A percentile compares a stretch with the other conserved stretches of the same genome.
Conservation (phyloP, 495 filamentous ascomycete genomes). For the Penicillium lividum region DNA sequence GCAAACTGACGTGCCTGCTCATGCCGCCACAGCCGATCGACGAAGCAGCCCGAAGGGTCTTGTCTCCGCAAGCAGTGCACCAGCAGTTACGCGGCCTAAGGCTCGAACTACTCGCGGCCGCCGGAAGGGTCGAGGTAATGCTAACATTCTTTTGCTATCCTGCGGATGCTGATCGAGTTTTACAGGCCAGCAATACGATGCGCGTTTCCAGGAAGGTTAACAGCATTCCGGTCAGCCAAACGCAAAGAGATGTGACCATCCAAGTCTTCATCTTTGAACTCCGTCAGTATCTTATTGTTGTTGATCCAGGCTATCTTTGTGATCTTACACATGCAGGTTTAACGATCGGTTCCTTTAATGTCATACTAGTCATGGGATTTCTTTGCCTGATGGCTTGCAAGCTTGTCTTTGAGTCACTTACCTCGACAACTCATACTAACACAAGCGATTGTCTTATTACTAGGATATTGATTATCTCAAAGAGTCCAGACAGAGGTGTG, state of each 20-base stretch:
- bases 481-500: not conserved
- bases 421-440: not conserved
- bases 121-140: constrained; percentile 32
- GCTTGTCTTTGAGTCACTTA: not conserved
- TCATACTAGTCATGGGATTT: not conserved
- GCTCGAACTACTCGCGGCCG: constrained; percentile 18
- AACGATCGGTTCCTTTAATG: not conserved
- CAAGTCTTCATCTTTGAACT: not conserved
- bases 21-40: constrained; percentile 5
- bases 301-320: not conserved
- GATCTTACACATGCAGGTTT: not conserved
- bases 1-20: not conserved
- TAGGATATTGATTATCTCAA: not conserved
- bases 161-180: constrained; percentile 4
- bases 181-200: constrained; percentile 37
- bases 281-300: not conserved
- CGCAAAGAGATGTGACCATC: not conserved
- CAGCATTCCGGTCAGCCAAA: not conserved
- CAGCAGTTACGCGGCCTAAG: not conserved
- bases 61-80: constrained; percentile 23
- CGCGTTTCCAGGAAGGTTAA: constrained; percentile 33
- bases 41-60: constrained; percentile 23
- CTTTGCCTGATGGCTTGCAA: not conserved
- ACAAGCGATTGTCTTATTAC: not conserved
- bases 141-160: not conserved